Conservation (phyloP, 2,329 filamentous ascomycete species). For the Moelleriella libera region DNA sequence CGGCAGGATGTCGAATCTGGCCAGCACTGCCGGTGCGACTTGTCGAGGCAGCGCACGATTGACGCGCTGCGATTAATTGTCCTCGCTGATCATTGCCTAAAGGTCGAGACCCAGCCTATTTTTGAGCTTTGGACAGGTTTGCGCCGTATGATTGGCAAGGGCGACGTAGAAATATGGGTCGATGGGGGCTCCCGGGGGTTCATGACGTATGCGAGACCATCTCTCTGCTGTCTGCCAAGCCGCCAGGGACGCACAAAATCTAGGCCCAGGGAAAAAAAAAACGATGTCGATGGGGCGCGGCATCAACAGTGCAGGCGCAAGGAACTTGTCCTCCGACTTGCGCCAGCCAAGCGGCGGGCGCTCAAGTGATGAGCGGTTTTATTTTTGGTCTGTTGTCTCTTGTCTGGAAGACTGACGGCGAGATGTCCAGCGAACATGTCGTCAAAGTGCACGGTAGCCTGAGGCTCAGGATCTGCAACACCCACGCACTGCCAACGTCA, state of each 20-base stretch:
- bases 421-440: too few relatives aligned
- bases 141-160: slow-evolving; percentile 1
- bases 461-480: background rate
- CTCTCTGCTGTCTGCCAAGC: slow-evolving; percentile 1
- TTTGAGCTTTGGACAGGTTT: background rate
- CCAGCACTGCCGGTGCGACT: too few relatives aligned
- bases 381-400: too few relatives aligned
- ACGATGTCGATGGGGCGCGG: background rate
- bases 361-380: background rate
- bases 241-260: slow-evolving; percentile 1
- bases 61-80: background rate
- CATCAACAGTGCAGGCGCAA: too few relatives aligned
- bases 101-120: slow-evolving; percentile 1
- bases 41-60: background rate
- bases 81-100: background rate
- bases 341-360: background rate
- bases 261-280: background rate
- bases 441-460: background rate
- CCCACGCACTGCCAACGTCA: background rate
- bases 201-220: slow-evolving; percentile 4
- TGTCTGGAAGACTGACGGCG: too few relatives aligned
- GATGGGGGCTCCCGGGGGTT: background rate
- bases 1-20: too few relatives aligned
- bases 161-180: background rate
- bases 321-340: background rate